Base-by-base conservation (phyloP, 2,329 filamentous ascomycete genomes). In the Sordariomycetes sp. region DNA sequence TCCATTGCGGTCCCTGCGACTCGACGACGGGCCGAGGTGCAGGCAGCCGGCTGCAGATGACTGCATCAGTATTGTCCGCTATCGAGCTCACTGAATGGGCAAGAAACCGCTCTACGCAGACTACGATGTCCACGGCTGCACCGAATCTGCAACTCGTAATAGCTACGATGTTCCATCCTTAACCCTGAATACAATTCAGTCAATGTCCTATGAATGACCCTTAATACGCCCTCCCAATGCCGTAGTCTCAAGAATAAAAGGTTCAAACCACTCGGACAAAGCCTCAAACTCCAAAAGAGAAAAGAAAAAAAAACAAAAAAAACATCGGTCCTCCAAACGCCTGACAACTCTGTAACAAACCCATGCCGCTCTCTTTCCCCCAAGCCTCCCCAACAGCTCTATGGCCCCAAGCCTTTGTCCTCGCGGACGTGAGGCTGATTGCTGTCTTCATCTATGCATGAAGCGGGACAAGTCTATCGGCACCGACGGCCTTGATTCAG, bases 381-480 rank as follows among this genome's bases (percentile, higher is more conserved):
- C 22, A 50, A 50, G 7, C 20, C 20, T 10, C 22, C 6, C 39
- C 39, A 45, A 45, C 7, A 45, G 39, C n/a, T 17, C 39, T 45
- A 22, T 24, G n/a, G 24, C 20, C 24, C 45, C 20, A 20, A 13
- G 12, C n/a, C 45, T 22, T 32, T 32, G 28, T 32, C 8, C 28
- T 32, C 28, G 28, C 28, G 28, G 28, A 32, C 28, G 28, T 32
- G 28, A 32, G 28, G 8, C 45, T 7, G 45, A 20, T 3, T 3
- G n/a, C 3, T 5, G 2, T 20, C 5, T 8, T 50, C 12, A 50
- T 50, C 45, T 50, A 50, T 50, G 80, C 58, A 74, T 62, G 65
- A 79, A 82, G 34, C 69, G 72, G 7, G 78, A 76, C 54, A 82
- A 66, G 59, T 81, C 68, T 25, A 57, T n/a, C 36, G 50, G 15